Percentiles rank a stretch among this genome's conserved stretches.
Conservation (phyloP, 495 filamentous ascomycete species). For the Aspergillus heteromorphus region DNA sequence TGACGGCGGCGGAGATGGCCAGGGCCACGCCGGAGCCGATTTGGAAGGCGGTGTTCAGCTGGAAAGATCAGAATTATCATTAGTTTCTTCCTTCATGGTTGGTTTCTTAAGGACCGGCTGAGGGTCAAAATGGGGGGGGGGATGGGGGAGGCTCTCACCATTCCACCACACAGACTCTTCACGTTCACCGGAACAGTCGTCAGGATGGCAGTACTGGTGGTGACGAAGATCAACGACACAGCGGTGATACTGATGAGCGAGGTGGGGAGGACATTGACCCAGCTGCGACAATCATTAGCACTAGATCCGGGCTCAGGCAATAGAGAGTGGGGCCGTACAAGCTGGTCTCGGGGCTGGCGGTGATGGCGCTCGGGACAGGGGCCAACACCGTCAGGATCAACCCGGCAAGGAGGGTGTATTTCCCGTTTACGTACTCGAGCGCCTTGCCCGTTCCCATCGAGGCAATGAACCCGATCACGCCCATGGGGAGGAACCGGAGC, state of each 20-base stretch:
- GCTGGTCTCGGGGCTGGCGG: conserved; percentile 18
- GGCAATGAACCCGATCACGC: conserved; percentile 29
- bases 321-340: conserved; percentile 15
- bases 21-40: conserved; percentile 34
- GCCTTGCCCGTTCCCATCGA: conserved; percentile 32
- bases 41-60: conserved; percentile 38
- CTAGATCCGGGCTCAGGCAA: neutral
- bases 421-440: conserved; percentile 34
- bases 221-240: conserved; percentile 34
- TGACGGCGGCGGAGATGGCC: conserved; percentile 33
- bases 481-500: conserved; percentile 34
- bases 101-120: too few relatives aligned
- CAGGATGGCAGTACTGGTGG: conserved; percentile 31
- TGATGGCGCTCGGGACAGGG: conserved; percentile 28
- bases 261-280: conserved; percentile 31
- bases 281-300: conserved; percentile 19
- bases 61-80: too few relatives aligned
- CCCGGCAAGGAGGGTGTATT: conserved; percentile 27
- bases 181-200: conserved; percentile 32
- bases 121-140: neutral
- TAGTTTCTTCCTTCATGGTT: too few relatives aligned
- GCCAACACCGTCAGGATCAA: conserved; percentile 27
- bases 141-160: conserved; percentile 17
- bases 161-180: conserved; percentile 31
- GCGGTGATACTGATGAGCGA: conserved; percentile 36